Base-by-base conservation (phyloP, 2,329 filamentous ascomycete species). In the Aspergillus texensis region DNA sequence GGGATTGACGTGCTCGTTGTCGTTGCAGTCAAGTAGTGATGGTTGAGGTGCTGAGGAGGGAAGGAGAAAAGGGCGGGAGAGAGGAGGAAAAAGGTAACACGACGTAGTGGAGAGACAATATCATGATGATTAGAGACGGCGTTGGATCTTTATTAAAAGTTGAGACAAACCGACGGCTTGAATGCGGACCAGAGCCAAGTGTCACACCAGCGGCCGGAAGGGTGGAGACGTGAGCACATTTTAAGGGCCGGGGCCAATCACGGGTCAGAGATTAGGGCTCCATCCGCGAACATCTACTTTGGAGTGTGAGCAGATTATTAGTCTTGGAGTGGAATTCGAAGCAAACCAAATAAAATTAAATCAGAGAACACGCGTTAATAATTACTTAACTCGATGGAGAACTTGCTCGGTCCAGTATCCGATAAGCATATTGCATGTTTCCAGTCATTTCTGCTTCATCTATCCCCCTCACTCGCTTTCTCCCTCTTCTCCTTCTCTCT, bases 171-270 rank as follows among this genome's bases (percentile, higher is more conserved):
- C 6, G n/a, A 39, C 36, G 12, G 36, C n/a, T 30, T 57, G 55
- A 32, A 56, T 43, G 26, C 46, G 46, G 46, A 28, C 46, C 46
- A 50, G 26, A 50, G 46, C 52, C 52, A 54, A 54, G 52, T 24
- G 52, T 54, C 52, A 55, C 52, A 55, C 52, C 32, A 55, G n/a
- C n/a, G 14, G 50, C 19, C 28, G 16, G 16, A 32, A 11, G n/a
- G 8, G 52, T 55, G 52, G 52, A 16, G 52, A 50, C 41, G 50
- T 68, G 66, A 68, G 66, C 66, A 68, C 59, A 64, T 68, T 68
- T 67, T 56, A 26, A 21, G 11, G 16, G 9, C 26, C 52, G 21
- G 10, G 32, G 16, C 62, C 59, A 64, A 66, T 64, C 59, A 66
- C 21, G 11, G 52, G 11, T 3, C 32, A 12, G n/a, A 65, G 48